Evolutionary conservation across 805 yeast genomes (phyloP).

Genomic region (Spencermartinsiella europaea): DNA sequence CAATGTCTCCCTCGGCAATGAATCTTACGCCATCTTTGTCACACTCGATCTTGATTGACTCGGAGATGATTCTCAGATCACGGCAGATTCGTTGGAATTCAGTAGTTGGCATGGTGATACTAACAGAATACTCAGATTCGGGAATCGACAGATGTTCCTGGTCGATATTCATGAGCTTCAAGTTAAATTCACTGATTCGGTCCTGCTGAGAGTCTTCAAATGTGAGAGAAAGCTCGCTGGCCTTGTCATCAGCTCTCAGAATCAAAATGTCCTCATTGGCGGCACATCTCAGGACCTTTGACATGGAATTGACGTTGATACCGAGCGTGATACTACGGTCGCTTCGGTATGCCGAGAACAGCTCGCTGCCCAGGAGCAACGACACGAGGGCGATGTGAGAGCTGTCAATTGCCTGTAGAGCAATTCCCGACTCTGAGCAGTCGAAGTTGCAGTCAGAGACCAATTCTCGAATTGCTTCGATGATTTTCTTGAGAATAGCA

Average conservation of each 20-base stretch:
- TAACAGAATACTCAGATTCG: constrained; percentile 85
- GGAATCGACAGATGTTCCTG: constrained; percentile 91
- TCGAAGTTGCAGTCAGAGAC: constrained; percentile 94
- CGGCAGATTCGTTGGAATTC: constrained; percentile 88
- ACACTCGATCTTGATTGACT: constrained; percentile 75
- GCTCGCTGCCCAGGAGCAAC: constrained; percentile 77
- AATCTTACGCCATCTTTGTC: constrained; percentile 91
- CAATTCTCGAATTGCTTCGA: constrained; percentile 91
- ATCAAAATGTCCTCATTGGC: constrained; percentile 84
- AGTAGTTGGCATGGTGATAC: constrained; percentile 76
- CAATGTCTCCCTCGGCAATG: constrained; percentile 85
- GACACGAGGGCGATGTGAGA: constrained; percentile 92
- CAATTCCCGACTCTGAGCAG: constrained; percentile 91
- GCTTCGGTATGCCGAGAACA: constrained; percentile 90
- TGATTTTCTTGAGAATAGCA: constrained; percentile 81
- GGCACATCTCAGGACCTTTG: constrained; percentile 88
- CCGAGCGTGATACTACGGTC: constrained; percentile 92
- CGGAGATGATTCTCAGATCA: constrained; percentile 81
- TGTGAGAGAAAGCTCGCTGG: constrained; percentile 70
- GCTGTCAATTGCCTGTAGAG: constrained; percentile 96
- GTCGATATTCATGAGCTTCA: constrained; percentile 94
- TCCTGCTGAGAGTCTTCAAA: constrained; percentile 92
- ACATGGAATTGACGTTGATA: constrained; percentile 78
- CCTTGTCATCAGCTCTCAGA: constrained; percentile 81
- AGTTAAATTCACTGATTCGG: constrained; percentile 83